Evolutionary conservation across 495 filamentous ascomycete species (phyloP), one percentile per base, ranked within the genome.

Genomic region (Xylaria curta): DNA sequence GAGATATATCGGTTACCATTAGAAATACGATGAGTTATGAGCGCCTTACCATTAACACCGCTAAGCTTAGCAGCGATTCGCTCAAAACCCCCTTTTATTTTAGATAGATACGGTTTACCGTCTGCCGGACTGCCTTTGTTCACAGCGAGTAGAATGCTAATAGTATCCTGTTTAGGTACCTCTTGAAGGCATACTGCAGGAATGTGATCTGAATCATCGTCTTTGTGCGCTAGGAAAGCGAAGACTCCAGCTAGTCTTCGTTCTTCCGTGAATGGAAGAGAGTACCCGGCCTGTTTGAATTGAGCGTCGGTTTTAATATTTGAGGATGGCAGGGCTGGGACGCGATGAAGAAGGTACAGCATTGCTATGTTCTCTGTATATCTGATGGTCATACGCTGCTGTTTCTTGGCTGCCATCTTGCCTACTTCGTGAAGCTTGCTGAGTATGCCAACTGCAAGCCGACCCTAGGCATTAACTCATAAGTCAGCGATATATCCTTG

Each of bases 171-270:
- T 5, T 69, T 13, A 0, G 72, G 28, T 12, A 66, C 62, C 67
- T 85, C 82, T 40, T 85, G 80, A 42, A 85, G 58, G 42, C 81
- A 82, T 9, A 78, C 67, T 9, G 83, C 84, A 7, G 80, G 77
- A 17, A 86, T 79, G 66, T 81, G 76, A 17, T 75, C 47, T 8
- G 65, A 60, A 40, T 80, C 65, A 68, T 83, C 79, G 19, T 78
- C 79, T 21, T 79, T 26, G 2, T 74, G 74, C 12, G 80, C 76
- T 28, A 86, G 76, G 46, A 84, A 85, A 24, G 82, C 81, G n/a
- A 86, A 68, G 1, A 75, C 77, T 36, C 72, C 69, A 7, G 78
- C 67, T 47, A 84, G 54, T 54, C 59, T 66, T 12, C 62, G 59
- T 68, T 85, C 83, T 33, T 74, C 70, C 28, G 76, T 72, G 33